Evolutionary conservation across 2,329 filamentous ascomycete genomes (phyloP), one percentile per base, ranked within the genome.

Genomic region (Claviceps fusiformis): DNA sequence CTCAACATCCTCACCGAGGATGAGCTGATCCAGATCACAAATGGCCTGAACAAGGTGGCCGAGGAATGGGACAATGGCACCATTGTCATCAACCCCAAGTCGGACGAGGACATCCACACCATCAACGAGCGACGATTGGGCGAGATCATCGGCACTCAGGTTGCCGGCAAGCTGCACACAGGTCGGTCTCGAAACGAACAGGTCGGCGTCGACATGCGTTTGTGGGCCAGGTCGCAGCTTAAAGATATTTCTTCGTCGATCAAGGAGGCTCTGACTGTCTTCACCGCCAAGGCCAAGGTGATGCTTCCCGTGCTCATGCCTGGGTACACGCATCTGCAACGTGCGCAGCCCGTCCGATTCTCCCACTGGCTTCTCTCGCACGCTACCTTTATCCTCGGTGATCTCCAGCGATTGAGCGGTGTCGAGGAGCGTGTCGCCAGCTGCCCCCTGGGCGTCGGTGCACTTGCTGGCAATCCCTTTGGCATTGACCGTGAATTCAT

Each of bases 101-200:
- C 48, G 11, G 62, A 67, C 58, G 47, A 54, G 37, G 53, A 55
- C 29, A 78, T 79, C 54, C 76, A 79, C 62, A 79, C 76, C 3
- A 75, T 76, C 48, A 79, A 79, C 57, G 76, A 80, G 67, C 76
- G 78, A 54, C 75, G 78, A 24, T 66, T 81, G 39, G 81, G 82
- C 55, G 85, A 88, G 71, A 75, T 88, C 58, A 83, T 88, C 56
- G 83, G 85, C 60, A 86, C 33, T 2, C n/a, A 37, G 33, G 27
- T 54, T 13, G 52, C 35, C 19, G 52, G 52, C 9, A 82, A 88
- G 72, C 75, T 88, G 55, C 85, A 88, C 69, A 88, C 85, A 3
- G 78, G 78, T 49, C 78, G 85, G 27, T 85, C 81, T 68, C 75
- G 85, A 58, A 89, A 89, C 62, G 85, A 88, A 67, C 84, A 89